Evolutionary conservation across 345 rosid genomes (phyloP).

Genomic region (Fremontodendron californicum): DNA sequence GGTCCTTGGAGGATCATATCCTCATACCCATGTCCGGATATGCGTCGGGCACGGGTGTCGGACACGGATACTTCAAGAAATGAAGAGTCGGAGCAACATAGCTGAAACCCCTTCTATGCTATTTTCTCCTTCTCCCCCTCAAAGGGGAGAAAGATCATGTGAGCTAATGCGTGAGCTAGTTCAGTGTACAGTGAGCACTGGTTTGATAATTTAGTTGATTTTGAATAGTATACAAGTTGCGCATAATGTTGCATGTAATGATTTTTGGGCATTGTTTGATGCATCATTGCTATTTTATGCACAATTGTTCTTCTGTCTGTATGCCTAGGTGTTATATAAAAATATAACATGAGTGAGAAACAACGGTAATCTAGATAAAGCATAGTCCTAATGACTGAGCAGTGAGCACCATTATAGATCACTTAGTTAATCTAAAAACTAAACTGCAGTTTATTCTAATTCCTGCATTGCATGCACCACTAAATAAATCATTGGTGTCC

Average conservation of each 20-base stretch:
- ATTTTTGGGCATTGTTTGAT: neutral
- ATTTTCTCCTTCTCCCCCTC: neutral
- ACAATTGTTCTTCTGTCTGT: neutral
- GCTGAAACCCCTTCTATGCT: neutral
- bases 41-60: no score
- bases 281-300: neutral
- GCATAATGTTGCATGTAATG: neutral
- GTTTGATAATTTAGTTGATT: neutral
- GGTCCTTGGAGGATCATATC: no score
- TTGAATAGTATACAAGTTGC: neutral
- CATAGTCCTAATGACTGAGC: neutral
- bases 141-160: neutral
- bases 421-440: neutral
- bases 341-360: neutral
- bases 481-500: neutral
- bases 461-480: conserved; percentile 3
- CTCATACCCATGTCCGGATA: no score
- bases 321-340: neutral
- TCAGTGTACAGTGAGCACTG: neutral
- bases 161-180: neutral
- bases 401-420: neutral
- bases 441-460: neutral
- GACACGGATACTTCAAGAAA: no score
- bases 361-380: neutral
- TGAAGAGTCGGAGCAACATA: no score